Conservation (phyloP, 2,329 filamentous ascomycete genomes). For the Fusarium nanum region DNA sequence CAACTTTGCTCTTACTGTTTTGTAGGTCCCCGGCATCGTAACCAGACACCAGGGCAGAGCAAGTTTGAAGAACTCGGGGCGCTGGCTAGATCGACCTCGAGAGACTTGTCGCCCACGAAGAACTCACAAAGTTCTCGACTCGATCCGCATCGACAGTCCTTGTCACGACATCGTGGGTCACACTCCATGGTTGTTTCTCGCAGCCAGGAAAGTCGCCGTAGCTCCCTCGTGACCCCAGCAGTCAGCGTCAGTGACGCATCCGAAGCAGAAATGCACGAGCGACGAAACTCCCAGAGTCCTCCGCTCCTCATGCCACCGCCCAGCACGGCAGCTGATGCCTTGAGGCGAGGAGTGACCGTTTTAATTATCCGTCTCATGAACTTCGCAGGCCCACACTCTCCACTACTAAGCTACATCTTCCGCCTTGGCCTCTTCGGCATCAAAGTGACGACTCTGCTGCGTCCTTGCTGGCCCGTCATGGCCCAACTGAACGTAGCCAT, state of each 20-base stretch:
- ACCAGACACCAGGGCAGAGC: conserved; percentile 37
- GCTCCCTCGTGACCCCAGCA: conserved; percentile 25
- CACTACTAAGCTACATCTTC: conserved; percentile 49
- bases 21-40: conserved; percentile 48
- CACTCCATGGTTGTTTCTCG: conserved; percentile 56
- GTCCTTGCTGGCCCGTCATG: conserved; percentile 78
- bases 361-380: conserved; percentile 49
- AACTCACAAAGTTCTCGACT: conserved; percentile 16
- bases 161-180: conserved; percentile 33
- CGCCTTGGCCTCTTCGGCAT: conserved; percentile 73
- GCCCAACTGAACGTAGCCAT: conserved; percentile 73
- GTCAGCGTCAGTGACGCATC: conserved; percentile 27
- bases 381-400: conserved; percentile 47
- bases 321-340: conserved; percentile 49
- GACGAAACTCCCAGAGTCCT: conserved; percentile 45
- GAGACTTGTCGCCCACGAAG: conserved; percentile 36
- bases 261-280: conserved; percentile 30
- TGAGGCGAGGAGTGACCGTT: conserved; percentile 52
- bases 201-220: conserved; percentile 54
- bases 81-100: conserved; percentile 28
- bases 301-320: conserved; percentile 65
- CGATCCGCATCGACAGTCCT: conserved; percentile 23
- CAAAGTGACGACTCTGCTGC: conserved; percentile 74
- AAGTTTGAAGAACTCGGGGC: conserved; percentile 44
- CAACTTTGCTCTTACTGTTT: conserved; percentile 48